These are phyloP conservation scores for Leptomonas seymouri DNA, from an alignment of 208 protist genomes.

Conservation along the genomic window DNA sequence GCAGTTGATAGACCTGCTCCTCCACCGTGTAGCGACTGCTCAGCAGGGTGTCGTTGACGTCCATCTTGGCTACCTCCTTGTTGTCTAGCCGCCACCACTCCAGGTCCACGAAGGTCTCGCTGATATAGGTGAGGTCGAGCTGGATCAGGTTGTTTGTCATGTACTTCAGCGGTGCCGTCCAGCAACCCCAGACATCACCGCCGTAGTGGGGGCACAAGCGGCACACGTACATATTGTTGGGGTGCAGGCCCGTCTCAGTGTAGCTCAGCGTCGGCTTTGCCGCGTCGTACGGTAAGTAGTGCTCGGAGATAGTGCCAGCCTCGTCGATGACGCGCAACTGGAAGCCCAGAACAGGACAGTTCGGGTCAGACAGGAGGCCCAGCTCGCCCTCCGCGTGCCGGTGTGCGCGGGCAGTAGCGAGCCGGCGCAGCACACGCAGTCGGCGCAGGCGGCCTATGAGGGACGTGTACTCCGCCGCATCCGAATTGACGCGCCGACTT, in stretches of 20 bases:
- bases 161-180: conserved; percentile 85
- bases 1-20: conserved; percentile 78
- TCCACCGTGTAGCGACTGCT: conserved; percentile 60
- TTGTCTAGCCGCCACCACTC: conserved; percentile 88
- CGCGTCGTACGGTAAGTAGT: conserved; percentile 28
- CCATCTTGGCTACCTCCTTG: conserved; percentile 61
- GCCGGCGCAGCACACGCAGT: conserved; percentile 50
- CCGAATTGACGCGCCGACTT: conserved; percentile 42
- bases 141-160: conserved; percentile 93
- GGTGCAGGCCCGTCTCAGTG: conserved; percentile 71
- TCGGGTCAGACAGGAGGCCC: conserved; percentile 47
- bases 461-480: conserved; percentile 48
- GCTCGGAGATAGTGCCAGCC: conserved; percentile 35
- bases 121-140: conserved; percentile 87
- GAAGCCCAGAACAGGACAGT: conserved; percentile 71
- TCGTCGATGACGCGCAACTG: conserved; percentile 82
- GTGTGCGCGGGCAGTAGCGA: conserved; percentile 40
- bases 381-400: conserved; percentile 55
- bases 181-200: conserved; percentile 71
- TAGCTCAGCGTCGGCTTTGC: conserved; percentile 42
- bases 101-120: conserved; percentile 90
- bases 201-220: conserved; percentile 85
- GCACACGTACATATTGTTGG: conserved; percentile 89
- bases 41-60: conserved; percentile 59
- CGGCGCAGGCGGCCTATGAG: conserved; percentile 40